Evolutionary conservation across 371 early-diverging fungal species (phyloP).

Genomic region (Mortierella sp.): DNA sequence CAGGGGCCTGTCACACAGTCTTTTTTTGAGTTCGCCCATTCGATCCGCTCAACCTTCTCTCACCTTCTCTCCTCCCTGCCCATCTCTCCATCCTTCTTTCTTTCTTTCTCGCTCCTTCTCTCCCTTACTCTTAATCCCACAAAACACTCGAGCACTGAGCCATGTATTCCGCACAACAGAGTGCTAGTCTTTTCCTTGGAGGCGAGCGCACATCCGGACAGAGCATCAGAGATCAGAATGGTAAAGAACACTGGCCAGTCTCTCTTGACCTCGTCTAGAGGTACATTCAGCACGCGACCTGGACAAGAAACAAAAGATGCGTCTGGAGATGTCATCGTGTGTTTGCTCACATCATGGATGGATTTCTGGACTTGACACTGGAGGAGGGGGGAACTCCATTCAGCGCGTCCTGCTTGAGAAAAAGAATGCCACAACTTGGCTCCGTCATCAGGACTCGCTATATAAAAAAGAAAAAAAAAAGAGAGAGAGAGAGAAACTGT

Average conservation of each 20-base stretch:
- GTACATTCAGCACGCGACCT: not conserved
- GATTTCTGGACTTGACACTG: too few relatives aligned
- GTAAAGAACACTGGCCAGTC: slow-evolving; percentile 57
- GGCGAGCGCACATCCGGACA: slow-evolving; percentile 92
- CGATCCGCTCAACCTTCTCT: too few relatives aligned
- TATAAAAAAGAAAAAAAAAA: not conserved
- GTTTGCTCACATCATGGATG: not conserved
- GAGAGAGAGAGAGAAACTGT: not conserved
- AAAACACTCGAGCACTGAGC: not conserved
- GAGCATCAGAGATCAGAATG: slow-evolving; percentile 93
- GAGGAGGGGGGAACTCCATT: too few relatives aligned
- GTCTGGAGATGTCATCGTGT: not conserved
- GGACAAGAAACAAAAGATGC: not conserved
- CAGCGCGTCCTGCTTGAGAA: too few relatives aligned
- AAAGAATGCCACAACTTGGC: too few relatives aligned
- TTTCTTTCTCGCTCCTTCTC: too few relatives aligned
- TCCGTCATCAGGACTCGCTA: too few relatives aligned
- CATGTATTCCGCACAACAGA: not conserved
- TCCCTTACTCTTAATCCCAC: too few relatives aligned
- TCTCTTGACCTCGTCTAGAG: too few relatives aligned
- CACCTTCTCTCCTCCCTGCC: not conserved
- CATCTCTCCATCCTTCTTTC: not conserved
- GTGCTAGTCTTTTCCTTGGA: slow-evolving; percentile 67
- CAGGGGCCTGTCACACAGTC: too few relatives aligned
- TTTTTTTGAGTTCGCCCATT: too few relatives aligned